These are phyloP conservation scores for Phialemoniopsis sp. DNA, from an alignment of 2,329 filamentous ascomycete genomes.

Conservation along the genomic window DNA sequence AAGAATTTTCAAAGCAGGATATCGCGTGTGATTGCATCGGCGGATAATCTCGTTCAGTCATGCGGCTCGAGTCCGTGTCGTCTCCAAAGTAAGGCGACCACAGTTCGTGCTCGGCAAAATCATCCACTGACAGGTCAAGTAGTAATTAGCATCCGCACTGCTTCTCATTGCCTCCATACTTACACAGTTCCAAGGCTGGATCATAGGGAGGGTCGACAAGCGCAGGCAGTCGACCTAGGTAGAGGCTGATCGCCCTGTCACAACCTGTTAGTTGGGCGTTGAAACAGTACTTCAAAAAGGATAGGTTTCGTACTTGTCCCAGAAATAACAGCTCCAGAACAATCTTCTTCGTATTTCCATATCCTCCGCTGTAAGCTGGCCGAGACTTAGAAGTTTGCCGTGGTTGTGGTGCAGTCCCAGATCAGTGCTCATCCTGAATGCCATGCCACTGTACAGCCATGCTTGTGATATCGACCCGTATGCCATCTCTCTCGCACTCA, in stretches of 20 bases:
- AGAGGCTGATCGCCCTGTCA: constrained; percentile 15
- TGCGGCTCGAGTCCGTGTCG: constrained; percentile 5
- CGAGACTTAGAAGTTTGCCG: constrained; percentile 10
- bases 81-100: constrained; percentile 10
- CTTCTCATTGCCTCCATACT: not conserved
- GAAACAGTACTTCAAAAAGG: not conserved
- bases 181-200: constrained; percentile 4
- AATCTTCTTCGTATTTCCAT: constrained; percentile 17
- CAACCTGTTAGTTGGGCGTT: not conserved
- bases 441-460: constrained; percentile 24
- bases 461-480: constrained; percentile 21
- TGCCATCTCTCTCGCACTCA: constrained; percentile 20
- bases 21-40: constrained; percentile 13
- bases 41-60: constrained; percentile 11
- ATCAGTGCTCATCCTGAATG: constrained; percentile 21
- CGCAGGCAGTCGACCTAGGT: constrained; percentile 16
- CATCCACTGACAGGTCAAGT: no score
- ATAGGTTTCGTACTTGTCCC: constrained; percentile 15
- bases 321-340: constrained; percentile 21
- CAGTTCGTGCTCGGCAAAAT: constrained; percentile 11
- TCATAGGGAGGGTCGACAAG: constrained; percentile 6
- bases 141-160: not conserved
- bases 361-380: constrained; percentile 15
- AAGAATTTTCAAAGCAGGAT: constrained; percentile 17
- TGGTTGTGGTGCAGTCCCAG: constrained; percentile 17